phyloP scores from a whole-genome alignment of 1,284 basidiomycete genomes.

The Trametes hirsuta region DNA sequence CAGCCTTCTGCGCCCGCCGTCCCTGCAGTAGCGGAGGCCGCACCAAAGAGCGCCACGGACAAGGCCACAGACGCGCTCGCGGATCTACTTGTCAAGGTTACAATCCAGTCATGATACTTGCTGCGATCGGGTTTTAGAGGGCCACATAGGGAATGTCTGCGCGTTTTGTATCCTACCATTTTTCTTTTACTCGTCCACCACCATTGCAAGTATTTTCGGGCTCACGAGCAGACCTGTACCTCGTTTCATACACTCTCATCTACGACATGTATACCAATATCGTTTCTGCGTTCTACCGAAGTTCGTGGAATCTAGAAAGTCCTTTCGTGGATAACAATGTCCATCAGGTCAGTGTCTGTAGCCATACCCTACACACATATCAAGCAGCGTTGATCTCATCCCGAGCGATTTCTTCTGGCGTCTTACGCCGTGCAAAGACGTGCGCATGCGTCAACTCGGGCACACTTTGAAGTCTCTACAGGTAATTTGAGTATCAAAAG shows the following conservation, averaged over 20 bases:
- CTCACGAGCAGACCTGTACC: constrained; percentile 11
- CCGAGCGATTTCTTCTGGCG: constrained; percentile 30
- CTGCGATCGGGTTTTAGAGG: constrained; percentile 7
- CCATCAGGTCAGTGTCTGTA: background rate
- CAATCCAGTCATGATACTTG: constrained; percentile 36
- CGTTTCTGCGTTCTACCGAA: constrained; percentile 4
- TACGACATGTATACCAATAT: constrained; percentile 26
- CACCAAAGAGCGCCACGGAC: constrained; percentile 35
- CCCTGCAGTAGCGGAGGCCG: constrained; percentile 16
- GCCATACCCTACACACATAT: background rate
- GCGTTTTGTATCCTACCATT: constrained; percentile 23
- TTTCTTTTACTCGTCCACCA: background rate
- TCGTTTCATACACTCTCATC: constrained; percentile 12
- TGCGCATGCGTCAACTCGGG: constrained; percentile 79
- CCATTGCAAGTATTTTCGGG: constrained; percentile 5
- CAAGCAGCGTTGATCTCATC: background rate
- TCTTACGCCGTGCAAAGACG: constrained; percentile 70
- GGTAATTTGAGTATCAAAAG: background rate
- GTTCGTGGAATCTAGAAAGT: background rate
- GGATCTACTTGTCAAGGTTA: constrained; percentile 61
- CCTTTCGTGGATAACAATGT: background rate
- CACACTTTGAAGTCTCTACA: constrained; percentile 76
- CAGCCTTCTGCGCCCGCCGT: constrained; percentile 35
- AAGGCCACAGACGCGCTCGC: constrained; percentile 56
- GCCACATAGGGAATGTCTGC: constrained; percentile 8